Percentiles rank a stretch among this genome's conserved stretches.
Conservation (phyloP, 306 rosid genomes). For the Potentilla sterilis region DNA sequence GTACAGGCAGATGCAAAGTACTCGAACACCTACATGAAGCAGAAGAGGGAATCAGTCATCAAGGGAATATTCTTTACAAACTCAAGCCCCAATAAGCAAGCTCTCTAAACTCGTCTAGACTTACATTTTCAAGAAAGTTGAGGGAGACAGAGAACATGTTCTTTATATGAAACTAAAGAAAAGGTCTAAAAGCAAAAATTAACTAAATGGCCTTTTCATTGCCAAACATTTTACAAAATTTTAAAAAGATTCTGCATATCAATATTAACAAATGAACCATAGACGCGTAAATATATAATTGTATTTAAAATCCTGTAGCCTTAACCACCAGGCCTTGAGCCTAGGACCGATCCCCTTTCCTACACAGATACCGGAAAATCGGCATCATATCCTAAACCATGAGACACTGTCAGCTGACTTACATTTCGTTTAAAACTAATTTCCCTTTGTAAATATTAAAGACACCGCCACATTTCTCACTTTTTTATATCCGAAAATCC, state of each 20-base stretch:
- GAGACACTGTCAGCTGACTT: neutral
- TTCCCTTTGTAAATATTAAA: neutral
- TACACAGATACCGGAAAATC: neutral
- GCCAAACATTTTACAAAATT: neutral
- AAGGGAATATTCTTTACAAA: neutral
- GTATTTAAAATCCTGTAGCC: neutral
- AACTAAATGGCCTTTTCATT: neutral
- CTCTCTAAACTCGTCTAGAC: neutral
- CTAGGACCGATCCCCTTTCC: neutral
- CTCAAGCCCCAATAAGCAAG: neutral
- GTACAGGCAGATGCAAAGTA: conserved; percentile 76
- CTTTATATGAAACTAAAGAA: neutral
- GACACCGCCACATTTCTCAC: neutral
- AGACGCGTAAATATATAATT: neutral
- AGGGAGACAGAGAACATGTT: neutral
- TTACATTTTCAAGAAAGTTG: neutral
- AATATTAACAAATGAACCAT: neutral
- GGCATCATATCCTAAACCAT: neutral
- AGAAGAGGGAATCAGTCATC: conserved; percentile 22
- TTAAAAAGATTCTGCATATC: neutral
- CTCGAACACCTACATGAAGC: conserved; percentile 67
- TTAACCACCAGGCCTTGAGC: neutral
- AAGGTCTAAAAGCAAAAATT: neutral
- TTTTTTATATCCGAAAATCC: neutral
- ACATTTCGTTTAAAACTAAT: neutral